These are phyloP conservation scores for Eucalyptus coolabah DNA, from an alignment of 345 rosid genomes.

Conservation along the genomic window DNA sequence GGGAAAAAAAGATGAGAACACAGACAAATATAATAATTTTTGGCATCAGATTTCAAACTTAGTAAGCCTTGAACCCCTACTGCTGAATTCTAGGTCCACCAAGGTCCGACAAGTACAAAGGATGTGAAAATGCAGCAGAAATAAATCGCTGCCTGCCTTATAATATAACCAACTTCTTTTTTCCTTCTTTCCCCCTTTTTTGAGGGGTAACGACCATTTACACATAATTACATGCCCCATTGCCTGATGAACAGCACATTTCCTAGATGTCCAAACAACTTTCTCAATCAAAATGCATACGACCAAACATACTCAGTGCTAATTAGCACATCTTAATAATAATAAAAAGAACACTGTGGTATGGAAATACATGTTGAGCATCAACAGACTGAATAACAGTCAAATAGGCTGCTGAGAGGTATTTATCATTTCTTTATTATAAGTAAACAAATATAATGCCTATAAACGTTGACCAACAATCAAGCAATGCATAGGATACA, in stretches of 20 bases:
- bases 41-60: background rate
- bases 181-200: background rate
- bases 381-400: background rate
- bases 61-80: background rate
- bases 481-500: background rate
- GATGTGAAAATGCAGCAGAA: background rate
- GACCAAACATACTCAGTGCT: background rate
- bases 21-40: background rate
- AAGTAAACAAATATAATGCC: background rate
- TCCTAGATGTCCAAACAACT: background rate
- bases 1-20: background rate
- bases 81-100: background rate
- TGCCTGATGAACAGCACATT: background rate
- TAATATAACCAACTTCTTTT: background rate
- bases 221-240: background rate
- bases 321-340: background rate
- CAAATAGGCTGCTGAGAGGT: background rate
- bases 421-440: background rate
- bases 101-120: background rate
- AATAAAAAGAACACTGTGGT: background rate
- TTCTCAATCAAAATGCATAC: background rate
- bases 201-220: background rate
- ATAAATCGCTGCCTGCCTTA: background rate
- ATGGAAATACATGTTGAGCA: background rate
- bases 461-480: background rate